Evolutionary conservation across 495 filamentous ascomycete species (phyloP).

Genomic region (Cercophora samala): DNA sequence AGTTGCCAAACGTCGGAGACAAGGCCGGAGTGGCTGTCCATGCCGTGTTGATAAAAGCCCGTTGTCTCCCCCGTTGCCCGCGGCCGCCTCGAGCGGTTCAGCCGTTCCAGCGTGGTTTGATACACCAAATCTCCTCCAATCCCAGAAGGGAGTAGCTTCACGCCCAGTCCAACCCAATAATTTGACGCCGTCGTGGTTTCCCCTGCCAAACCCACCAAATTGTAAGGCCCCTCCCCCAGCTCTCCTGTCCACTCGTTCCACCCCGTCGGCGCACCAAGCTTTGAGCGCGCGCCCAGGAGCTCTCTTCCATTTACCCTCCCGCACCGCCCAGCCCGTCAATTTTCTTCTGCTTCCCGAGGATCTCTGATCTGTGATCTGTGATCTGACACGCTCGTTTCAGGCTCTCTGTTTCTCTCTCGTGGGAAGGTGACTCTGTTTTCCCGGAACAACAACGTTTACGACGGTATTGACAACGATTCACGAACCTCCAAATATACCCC

Average conservation of each 20-base stretch:
- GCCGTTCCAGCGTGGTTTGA: slow-evolving; percentile 7
- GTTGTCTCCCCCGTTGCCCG: slow-evolving; percentile 3
- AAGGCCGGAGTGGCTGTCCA: not conserved
- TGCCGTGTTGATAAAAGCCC: not conserved
- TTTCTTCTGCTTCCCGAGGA: not conserved
- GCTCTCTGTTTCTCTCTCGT: not conserved
- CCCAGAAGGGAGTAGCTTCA: slow-evolving; percentile 13
- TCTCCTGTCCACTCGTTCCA: not conserved
- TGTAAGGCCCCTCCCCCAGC: not conserved
- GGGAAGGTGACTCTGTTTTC: not conserved
- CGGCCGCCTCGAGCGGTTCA: not conserved
- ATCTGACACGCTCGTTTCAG: slow-evolving; percentile 15
- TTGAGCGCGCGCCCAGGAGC: not conserved
- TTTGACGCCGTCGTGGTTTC: slow-evolving; percentile 12
- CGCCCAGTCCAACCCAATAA: not conserved
- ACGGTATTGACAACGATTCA: not conserved
- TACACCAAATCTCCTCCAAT: slow-evolving; percentile 2
- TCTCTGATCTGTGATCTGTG: not conserved
- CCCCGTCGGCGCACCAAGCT: not conserved
- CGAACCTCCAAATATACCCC: not conserved
- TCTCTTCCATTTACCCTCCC: not conserved
- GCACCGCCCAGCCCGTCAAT: not conserved
- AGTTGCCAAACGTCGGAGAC: not conserved
- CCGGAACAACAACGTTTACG: not conserved
- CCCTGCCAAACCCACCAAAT: slow-evolving; percentile 4